Evolutionary conservation across 768 basidiomycete genomes (phyloP), one percentile per base, ranked within the genome.

Genomic region (Hydnum rufescens): DNA sequence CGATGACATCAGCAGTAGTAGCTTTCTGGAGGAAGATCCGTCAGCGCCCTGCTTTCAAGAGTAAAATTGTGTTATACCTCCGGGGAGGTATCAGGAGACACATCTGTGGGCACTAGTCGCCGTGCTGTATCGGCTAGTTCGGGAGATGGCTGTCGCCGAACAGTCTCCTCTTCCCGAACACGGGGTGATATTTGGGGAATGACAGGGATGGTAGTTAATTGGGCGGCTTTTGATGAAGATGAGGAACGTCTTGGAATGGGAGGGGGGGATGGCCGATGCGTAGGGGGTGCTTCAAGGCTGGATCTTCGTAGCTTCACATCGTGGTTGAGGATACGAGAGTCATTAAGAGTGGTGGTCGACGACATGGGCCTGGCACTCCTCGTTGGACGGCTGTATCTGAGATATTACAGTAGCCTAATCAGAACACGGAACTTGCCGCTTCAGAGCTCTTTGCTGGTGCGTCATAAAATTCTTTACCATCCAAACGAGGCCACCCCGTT

Each of bases 1-100:
- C 76, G 60, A 96, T 76, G 32, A 77, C 25, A 13, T 16, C 8
- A 13, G 44, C 26, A 16, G 16, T 26, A 8, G 8, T 8, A 8
- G 8, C 13, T 8, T 47, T 6, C 8, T 13, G 44, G 8, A 26
- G 44, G 26, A 8, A 8, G 6, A 25, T 39, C 8, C 8, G 8
- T 8, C 8, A 39, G 34, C 34, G 19, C 8, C 8, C 8, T 8
- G 34, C 8, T 39, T 8, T 8, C 8, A 19, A 39, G 34, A 8
- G 34, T 8, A 19, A 19, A 19, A 39, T 39, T 8, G 19, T 39
- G 34, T 8, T 39, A 19, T 8, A 8, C 8, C 34, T 8, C 19
- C 34, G 19, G 19, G 34, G 34, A 8, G 34, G 34, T 19, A 19
- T 39, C 34, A 39, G 19, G 8, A 39, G 34, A 39, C 34, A 39